These are phyloP conservation scores for Argentina anserina DNA, from an alignment of 306 rosid genomes.

Conservation along the genomic window DNA sequence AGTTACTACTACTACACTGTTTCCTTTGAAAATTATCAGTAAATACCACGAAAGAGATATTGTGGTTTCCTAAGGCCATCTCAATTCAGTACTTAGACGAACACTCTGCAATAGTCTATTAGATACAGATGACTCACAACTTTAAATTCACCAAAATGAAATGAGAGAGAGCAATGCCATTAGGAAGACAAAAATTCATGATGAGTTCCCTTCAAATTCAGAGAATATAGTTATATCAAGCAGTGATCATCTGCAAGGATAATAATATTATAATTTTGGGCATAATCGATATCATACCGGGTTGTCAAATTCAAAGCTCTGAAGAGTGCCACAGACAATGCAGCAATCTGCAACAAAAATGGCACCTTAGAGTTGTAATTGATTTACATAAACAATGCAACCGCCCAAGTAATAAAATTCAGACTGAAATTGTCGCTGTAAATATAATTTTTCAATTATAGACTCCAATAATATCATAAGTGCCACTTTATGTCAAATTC, in stretches of 20 bases:
- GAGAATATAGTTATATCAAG: neutral
- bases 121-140: neutral
- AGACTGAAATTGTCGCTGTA: neutral
- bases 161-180: neutral
- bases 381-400: neutral
- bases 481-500: neutral
- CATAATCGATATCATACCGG: constrained; percentile 44
- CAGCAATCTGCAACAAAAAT: constrained; percentile 69
- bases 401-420: neutral
- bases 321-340: constrained; percentile 76
- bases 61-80: no score
- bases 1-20: neutral
- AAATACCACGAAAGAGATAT: neutral
- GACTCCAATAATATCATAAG: neutral
- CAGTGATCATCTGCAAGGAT: constrained; percentile 14
- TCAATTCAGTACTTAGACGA: no score
- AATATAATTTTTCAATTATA: neutral
- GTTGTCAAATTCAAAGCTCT: constrained; percentile 79
- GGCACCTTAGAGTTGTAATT: constrained; percentile 11
- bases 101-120: neutral
- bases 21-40: neutral
- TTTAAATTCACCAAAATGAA: neutral
- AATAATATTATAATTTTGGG: constrained; percentile 12
- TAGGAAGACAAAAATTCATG: neutral
- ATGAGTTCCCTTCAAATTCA: neutral